phyloP scores from a whole-genome alignment of 2,329 filamentous ascomycete genomes.

The Exutisphaerella laricina region DNA sequence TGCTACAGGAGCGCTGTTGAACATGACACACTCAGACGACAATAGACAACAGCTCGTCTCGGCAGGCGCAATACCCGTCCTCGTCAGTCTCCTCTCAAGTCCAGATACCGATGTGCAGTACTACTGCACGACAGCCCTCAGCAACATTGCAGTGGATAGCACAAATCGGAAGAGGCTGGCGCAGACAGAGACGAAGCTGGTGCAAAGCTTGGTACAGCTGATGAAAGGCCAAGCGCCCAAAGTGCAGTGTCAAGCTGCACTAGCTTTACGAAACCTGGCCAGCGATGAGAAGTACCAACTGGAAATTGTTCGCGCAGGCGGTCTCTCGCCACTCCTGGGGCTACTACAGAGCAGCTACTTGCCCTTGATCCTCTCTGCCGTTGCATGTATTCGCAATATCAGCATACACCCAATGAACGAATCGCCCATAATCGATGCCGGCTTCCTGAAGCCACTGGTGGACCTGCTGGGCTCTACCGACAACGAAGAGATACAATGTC shows the following conservation, averaged over 20 bases:
- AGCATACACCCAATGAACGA: slow-evolving; percentile 98
- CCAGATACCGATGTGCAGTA: slow-evolving; percentile 97
- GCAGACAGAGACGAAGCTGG: slow-evolving; percentile 81
- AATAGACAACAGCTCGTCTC: slow-evolving; percentile 97
- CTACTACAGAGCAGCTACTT: slow-evolving; percentile 93
- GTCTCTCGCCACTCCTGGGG: slow-evolving; percentile 76
- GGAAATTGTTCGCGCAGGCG: slow-evolving; percentile 87
- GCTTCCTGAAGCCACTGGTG: slow-evolving; percentile 88
- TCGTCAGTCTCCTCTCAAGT: slow-evolving; percentile 90
- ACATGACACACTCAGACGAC: slow-evolving; percentile 99
- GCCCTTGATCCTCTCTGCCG: slow-evolving; percentile 89
- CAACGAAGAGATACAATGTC: slow-evolving; percentile 98
- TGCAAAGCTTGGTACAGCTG: slow-evolving; percentile 87
- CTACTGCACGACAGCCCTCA: slow-evolving; percentile 96
- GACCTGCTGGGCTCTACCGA: slow-evolving; percentile 91
- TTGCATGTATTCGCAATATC: slow-evolving; percentile 97
- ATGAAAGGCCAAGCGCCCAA: slow-evolving; percentile 98
- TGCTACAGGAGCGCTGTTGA: slow-evolving; percentile 89
- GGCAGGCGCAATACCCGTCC: slow-evolving; percentile 93
- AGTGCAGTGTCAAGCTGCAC: slow-evolving; percentile 93
- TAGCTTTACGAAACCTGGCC: slow-evolving; percentile 88
- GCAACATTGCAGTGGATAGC: slow-evolving; percentile 94
- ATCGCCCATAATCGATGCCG: slow-evolving; percentile 96
- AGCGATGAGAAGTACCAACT: slow-evolving; percentile 99
- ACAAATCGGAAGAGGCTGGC: slow-evolving; percentile 87